Conservation (phyloP, 2,329 filamentous ascomycete genomes). For the Pseudocercospora ulei region DNA sequence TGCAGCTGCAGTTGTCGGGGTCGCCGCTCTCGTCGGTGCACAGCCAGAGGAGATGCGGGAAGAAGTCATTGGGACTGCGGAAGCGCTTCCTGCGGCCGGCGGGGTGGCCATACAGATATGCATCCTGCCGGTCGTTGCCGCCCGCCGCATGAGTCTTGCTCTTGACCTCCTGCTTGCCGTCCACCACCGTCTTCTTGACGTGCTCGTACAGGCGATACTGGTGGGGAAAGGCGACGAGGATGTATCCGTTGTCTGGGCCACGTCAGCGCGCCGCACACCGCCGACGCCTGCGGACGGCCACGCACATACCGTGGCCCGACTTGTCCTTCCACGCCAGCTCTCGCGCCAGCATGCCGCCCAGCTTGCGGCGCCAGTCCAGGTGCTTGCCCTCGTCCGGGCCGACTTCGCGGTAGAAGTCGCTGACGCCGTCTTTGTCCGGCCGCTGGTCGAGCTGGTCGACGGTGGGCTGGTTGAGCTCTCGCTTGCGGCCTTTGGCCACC, state of each 20-base stretch:
- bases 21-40: slow-evolving; percentile 46
- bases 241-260: slow-evolving; percentile 38
- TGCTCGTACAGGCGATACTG: slow-evolving; percentile 52
- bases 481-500: slow-evolving; percentile 44
- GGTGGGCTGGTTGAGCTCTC: slow-evolving; percentile 45
- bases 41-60: slow-evolving; percentile 51
- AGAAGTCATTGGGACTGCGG: slow-evolving; percentile 51
- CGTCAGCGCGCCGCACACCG: slow-evolving; percentile 2
- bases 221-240: slow-evolving; percentile 48
- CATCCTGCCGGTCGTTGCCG: slow-evolving; percentile 49
- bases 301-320: slow-evolving; percentile 19
- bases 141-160: slow-evolving; percentile 44
- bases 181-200: slow-evolving; percentile 43
- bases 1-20: slow-evolving; percentile 49
- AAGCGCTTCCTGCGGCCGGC: slow-evolving; percentile 49
- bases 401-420: slow-evolving; percentile 48
- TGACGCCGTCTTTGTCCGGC: slow-evolving; percentile 46
- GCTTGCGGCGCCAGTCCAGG: slow-evolving; percentile 50
- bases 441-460: slow-evolving; percentile 45
- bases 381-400: slow-evolving; percentile 45
- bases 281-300: slow-evolving; percentile 3
- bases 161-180: slow-evolving; percentile 39
- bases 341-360: slow-evolving; percentile 50
- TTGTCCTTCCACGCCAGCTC: slow-evolving; percentile 36
- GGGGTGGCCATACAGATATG: slow-evolving; percentile 53